Conservation (phyloP, 2,329 filamentous ascomycete genomes). For the Coniochaeta ligniaria region DNA sequence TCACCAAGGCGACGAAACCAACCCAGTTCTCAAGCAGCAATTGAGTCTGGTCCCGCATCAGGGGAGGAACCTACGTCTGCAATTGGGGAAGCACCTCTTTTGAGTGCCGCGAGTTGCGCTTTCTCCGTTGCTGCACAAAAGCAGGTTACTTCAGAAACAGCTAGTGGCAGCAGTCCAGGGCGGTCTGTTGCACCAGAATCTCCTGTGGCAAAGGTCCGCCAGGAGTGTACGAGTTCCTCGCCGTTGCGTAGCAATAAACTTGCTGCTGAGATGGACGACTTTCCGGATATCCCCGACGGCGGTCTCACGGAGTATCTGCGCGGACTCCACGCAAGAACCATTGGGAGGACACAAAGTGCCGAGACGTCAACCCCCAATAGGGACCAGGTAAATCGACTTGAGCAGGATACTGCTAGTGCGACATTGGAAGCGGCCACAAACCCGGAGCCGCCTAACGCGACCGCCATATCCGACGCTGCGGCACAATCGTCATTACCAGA, state of each 20-base stretch:
- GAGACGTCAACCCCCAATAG: background rate
- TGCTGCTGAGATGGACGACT: background rate
- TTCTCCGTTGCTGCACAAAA: background rate
- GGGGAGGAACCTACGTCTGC: background rate
- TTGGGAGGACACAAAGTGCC: background rate
- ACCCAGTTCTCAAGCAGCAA: background rate
- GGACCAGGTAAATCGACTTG: background rate
- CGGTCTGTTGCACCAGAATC: background rate
- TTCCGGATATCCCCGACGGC: background rate
- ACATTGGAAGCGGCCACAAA: background rate
- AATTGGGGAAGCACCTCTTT: background rate
- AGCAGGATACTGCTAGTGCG: background rate
- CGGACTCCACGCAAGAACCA: background rate
- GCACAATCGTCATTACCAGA: background rate
- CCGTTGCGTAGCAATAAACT: background rate
- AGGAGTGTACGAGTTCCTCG: background rate
- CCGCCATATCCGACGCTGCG: background rate
- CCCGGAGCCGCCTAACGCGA: background rate
- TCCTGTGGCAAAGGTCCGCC: background rate
- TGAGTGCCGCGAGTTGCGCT: background rate
- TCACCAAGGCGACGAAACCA: background rate
- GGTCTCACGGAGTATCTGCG: background rate
- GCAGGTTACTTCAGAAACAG: background rate
- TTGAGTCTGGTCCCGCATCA: background rate
- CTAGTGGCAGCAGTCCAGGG: background rate